A percentile compares a stretch with the other conserved stretches of the same genome.
Conservation (phyloP, 164 flowering plant species). For the Echeveria elegans region DNA sequence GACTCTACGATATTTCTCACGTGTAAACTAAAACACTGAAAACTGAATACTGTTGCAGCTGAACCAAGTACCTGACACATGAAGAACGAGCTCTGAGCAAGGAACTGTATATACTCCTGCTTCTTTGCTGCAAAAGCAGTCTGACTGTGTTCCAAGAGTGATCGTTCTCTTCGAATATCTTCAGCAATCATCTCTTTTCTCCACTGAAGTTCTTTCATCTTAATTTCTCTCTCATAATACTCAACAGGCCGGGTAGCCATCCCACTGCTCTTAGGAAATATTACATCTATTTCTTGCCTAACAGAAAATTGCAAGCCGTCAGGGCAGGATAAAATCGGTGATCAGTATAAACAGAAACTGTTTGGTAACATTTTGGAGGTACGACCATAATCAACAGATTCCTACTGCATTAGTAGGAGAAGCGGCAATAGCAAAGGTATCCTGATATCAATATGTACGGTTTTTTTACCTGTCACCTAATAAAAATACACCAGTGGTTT, state of each 20-base stretch:
- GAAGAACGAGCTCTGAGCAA: conserved; percentile 45
- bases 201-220: conserved; percentile 46
- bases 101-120: conserved; percentile 50
- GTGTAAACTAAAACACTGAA: neutral
- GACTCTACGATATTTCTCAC: neutral
- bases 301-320: neutral
- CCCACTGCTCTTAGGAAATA: conserved; percentile 33
- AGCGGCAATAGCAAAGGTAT: neutral
- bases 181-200: conserved; percentile 53
- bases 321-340: neutral
- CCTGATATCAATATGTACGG: neutral
- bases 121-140: conserved; percentile 37
- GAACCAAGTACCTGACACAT: conserved; percentile 39
- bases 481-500: conserved; percentile 34
- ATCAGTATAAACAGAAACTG: neutral
- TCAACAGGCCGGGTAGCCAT: conserved; percentile 17
- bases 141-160: conserved; percentile 39
- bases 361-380: neutral
- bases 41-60: neutral
- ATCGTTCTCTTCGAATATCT: conserved; percentile 61
- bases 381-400: neutral
- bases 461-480: conserved; percentile 55
- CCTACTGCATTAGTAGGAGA: neutral
- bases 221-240: conserved; percentile 36
- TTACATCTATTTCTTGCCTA: conserved; percentile 61